Percentiles rank a stretch among this genome's conserved stretches.
Evolutionary conservation across 2,329 filamentous ascomycete genomes (phyloP).

Genomic region (Alternaria hordeiaustralica): DNA sequence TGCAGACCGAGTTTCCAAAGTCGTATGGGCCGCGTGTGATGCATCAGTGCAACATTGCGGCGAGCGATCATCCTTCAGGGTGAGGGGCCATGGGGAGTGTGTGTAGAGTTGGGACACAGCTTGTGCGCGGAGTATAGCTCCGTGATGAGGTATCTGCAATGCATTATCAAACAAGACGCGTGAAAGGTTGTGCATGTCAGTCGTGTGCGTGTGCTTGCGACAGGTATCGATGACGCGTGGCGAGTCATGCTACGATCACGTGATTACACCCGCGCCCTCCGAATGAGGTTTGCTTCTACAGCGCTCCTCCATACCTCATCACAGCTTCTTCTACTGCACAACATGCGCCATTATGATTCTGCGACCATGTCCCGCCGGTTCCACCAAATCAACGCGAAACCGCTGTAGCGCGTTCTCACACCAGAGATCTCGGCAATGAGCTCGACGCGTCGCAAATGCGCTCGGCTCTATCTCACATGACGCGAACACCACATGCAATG

Average conservation of each 20-base stretch:
- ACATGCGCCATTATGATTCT: neutral
- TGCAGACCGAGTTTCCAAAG: conserved; percentile 15
- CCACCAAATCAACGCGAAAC: neutral
- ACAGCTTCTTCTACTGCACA: neutral
- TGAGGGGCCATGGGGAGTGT: neutral
- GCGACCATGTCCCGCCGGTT: neutral
- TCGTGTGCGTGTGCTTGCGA: neutral
- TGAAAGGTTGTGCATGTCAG: neutral
- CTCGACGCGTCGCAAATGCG: neutral
- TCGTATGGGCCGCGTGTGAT: conserved; percentile 17
- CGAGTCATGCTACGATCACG: neutral
- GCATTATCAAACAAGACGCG: neutral
- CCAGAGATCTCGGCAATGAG: neutral
- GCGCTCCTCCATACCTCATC: neutral
- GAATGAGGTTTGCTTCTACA: neutral
- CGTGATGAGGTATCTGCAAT: neutral
- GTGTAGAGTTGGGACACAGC: too few species aligned
- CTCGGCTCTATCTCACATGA: neutral
- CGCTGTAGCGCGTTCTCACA: neutral
- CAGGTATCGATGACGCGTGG: neutral
- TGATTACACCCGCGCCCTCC: neutral
- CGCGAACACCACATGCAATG: neutral
- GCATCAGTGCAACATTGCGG: conserved; percentile 20
- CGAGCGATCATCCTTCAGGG: conserved; percentile 14
- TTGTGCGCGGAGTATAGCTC: neutral